Conservation (phyloP, 176 grass and related monocot genomes). For the Canna indica region DNA sequence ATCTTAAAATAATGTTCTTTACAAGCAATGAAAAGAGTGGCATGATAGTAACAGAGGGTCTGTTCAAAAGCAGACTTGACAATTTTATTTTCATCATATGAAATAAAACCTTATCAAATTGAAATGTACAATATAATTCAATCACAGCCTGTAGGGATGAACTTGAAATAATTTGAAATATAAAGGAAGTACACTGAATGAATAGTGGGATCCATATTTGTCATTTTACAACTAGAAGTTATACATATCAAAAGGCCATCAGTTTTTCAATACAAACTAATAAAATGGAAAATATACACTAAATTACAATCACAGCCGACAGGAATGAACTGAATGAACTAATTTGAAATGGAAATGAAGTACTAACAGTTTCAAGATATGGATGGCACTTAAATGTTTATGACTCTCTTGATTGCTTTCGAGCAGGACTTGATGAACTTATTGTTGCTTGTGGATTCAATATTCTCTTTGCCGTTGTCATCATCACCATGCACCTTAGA, state of each 20-base stretch:
- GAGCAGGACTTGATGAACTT: slow-evolving; percentile 70
- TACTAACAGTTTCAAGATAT: neutral
- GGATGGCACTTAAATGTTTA: slow-evolving; percentile 42
- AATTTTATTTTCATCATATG: too few relatives aligned
- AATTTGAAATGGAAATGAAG: slow-evolving; percentile 7
- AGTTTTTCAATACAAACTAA: neutral
- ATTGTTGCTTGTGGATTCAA: slow-evolving; percentile 34
- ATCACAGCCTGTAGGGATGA: too few relatives aligned
- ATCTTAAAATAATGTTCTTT: too few relatives aligned
- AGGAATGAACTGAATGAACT: slow-evolving; percentile 13
- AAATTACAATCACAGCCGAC: neutral
- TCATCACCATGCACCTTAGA: slow-evolving; percentile 46
- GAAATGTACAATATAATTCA: too few relatives aligned
- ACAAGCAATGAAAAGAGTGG: too few relatives aligned
- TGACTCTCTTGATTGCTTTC: slow-evolving; percentile 81
- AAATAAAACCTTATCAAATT: too few relatives aligned
- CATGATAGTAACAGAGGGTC: too few relatives aligned
- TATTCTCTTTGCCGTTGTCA: slow-evolving; percentile 33
- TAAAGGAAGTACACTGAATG: too few relatives aligned
- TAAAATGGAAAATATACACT: neutral
- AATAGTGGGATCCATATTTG: neutral
- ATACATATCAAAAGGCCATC: neutral
- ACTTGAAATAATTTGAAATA: too few relatives aligned
- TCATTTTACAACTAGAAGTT: neutral
- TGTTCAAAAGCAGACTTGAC: too few relatives aligned